These are phyloP conservation scores for Excoecaria agallocha DNA, from an alignment of 345 rosid genomes.

Conservation along the genomic window DNA sequence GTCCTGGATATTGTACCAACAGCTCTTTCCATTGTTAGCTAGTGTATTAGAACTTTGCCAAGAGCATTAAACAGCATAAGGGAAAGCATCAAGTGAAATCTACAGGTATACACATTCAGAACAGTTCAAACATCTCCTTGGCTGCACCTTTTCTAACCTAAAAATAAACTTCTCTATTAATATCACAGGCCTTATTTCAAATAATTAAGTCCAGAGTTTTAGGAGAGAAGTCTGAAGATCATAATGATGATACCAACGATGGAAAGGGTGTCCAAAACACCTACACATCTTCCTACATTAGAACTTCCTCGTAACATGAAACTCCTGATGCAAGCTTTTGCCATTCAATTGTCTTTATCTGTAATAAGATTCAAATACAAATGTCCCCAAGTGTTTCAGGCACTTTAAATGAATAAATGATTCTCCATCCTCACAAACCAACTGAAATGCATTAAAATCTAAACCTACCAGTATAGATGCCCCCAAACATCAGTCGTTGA, in stretches of 20 bases:
- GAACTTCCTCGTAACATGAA: background rate
- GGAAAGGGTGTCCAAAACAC: background rate
- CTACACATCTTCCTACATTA: background rate
- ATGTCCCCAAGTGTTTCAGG: background rate
- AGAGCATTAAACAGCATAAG: background rate
- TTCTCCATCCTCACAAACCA: background rate
- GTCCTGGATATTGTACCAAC: too few relatives aligned
- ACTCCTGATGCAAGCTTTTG: background rate
- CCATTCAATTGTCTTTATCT: background rate
- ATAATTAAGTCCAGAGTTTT: background rate
- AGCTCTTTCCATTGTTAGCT: background rate
- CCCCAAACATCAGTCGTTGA: background rate
- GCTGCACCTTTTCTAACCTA: background rate
- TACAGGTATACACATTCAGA: background rate
- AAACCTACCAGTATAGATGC: background rate
- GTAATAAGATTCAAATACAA: background rate
- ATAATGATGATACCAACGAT: background rate
- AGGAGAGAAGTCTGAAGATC: background rate
- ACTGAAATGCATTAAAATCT: background rate
- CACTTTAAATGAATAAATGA: background rate
- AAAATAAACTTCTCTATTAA: background rate
- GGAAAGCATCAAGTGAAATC: background rate
- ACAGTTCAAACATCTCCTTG: background rate
- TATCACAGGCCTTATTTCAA: background rate
- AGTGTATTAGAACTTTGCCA: background rate